phyloP scores from a whole-genome alignment of 1,139 yeast species.

The Saccharomyces pastorianus region DNA sequence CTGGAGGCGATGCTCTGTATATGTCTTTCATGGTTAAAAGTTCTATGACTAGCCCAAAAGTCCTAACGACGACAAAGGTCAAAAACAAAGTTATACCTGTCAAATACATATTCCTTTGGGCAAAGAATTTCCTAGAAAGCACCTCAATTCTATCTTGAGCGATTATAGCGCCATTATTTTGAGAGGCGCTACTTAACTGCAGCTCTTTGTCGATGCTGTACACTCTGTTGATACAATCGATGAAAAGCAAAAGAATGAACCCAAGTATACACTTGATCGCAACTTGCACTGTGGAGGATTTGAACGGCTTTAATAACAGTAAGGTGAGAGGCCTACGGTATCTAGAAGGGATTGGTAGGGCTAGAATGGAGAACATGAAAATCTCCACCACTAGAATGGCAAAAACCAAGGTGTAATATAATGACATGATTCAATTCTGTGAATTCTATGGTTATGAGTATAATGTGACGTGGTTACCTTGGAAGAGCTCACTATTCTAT shows the following conservation, averaged over 20 bases:
- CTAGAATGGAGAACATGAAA: conserved; percentile 70
- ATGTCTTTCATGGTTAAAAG: conserved; percentile 55
- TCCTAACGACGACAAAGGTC: conserved; percentile 76
- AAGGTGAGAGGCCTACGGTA: conserved; percentile 61
- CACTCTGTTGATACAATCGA: conserved; percentile 84
- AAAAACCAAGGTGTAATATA: conserved; percentile 43
- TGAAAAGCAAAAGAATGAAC: conserved; percentile 73
- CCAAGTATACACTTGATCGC: conserved; percentile 76
- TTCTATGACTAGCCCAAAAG: conserved; percentile 76
- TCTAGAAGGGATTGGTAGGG: conserved; percentile 76
- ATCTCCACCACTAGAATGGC: conserved; percentile 69
- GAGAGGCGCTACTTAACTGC: conserved; percentile 16
- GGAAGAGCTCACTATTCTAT: neutral
- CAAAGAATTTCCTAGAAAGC: conserved; percentile 71
- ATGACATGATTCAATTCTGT: conserved; percentile 18
- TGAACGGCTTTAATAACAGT: conserved; percentile 60
- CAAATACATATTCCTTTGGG: conserved; percentile 93
- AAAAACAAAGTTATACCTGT: conserved; percentile 93
- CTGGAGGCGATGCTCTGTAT: conserved; percentile 21
- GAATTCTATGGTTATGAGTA: neutral
- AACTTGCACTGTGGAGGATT: conserved; percentile 63
- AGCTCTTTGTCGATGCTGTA: conserved; percentile 62
- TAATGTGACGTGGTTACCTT: neutral
- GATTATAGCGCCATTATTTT: conserved; percentile 9
- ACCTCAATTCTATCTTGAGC: conserved; percentile 25